Conservation (phyloP, 768 basidiomycete genomes). For the Suillus tomentosus region DNA sequence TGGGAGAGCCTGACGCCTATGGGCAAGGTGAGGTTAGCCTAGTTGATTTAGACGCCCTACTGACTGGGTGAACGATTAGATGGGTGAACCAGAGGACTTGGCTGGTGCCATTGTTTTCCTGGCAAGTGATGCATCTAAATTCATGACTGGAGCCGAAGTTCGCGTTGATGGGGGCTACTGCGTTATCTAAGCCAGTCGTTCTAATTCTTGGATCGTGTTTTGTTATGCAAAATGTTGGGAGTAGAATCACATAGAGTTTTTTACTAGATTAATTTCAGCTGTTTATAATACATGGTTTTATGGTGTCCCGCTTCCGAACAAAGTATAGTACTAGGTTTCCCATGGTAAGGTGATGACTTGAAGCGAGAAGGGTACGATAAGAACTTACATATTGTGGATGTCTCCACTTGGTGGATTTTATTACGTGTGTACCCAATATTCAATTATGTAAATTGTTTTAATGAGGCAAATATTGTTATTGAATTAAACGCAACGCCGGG, state of each 20-base stretch:
- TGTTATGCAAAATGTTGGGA: constrained; percentile 14
- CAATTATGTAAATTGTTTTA: too few relatives aligned
- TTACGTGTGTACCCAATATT: too few relatives aligned
- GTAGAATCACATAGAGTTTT: constrained; percentile 12
- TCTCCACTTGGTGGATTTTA: too few relatives aligned
- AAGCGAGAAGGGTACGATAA: too few relatives aligned
- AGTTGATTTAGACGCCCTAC: constrained; percentile 6
- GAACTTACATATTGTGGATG: too few relatives aligned
- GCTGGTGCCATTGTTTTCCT: constrained; percentile 90
- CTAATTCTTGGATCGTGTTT: neutral
- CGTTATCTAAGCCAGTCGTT: constrained; percentile 43
- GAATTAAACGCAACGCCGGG: too few relatives aligned
- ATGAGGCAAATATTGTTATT: too few relatives aligned
- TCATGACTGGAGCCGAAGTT: constrained; percentile 86
- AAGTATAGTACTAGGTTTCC: too few relatives aligned
- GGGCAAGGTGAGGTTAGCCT: constrained; percentile 60
- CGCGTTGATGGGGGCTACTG: constrained; percentile 93
- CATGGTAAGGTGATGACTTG: too few relatives aligned
- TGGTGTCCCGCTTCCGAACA: neutral
- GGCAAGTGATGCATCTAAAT: constrained; percentile 85
- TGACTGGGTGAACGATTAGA: constrained; percentile 41
- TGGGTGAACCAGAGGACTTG: constrained; percentile 93
- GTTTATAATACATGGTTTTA: neutral
- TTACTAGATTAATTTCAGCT: constrained; percentile 13
- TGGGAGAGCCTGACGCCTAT: constrained; percentile 88